phyloP scores from a whole-genome alignment of 768 basidiomycete species.

The Paxillus ammoniavirescens region DNA sequence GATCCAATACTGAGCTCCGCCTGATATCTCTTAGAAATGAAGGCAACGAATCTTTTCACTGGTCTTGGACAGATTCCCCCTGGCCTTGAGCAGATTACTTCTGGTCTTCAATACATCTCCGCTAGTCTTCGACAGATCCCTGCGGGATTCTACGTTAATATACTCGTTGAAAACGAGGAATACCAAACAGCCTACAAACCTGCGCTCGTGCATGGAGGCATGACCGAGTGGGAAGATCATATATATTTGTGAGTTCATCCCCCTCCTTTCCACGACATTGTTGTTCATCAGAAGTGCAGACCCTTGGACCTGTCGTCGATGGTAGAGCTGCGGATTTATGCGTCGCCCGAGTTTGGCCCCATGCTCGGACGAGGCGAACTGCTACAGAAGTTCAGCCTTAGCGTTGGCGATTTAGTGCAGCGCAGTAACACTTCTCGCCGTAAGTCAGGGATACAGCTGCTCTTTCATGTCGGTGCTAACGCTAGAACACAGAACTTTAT shows the following conservation, averaged over 20 bases:
- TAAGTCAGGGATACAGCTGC: too few relatives aligned
- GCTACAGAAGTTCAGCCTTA: too few relatives aligned
- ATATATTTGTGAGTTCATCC: background rate
- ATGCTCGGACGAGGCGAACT: too few relatives aligned
- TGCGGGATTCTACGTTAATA: constrained; percentile 6
- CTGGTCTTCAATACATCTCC: background rate
- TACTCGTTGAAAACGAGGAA: background rate
- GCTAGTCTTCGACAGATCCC: constrained; percentile 5
- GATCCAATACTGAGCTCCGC: too few relatives aligned
- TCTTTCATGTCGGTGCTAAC: too few relatives aligned
- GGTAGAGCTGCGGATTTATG: background rate
- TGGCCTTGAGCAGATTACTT: too few relatives aligned
- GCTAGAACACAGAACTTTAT: background rate
- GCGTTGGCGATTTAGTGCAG: too few relatives aligned
- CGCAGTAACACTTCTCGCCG: too few relatives aligned
- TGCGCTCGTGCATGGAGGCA: background rate
- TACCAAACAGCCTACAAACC: background rate
- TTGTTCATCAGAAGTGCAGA: background rate
- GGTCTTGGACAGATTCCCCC: too few relatives aligned
- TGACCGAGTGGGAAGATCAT: background rate
- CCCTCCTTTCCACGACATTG: background rate
- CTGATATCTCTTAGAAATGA: too few relatives aligned
- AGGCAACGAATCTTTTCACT: background rate
- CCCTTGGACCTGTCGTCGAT: background rate
- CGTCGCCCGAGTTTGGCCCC: too few relatives aligned